Conservation (phyloP, 164 flowering plant genomes). For the Macadamia tetraphylla region DNA sequence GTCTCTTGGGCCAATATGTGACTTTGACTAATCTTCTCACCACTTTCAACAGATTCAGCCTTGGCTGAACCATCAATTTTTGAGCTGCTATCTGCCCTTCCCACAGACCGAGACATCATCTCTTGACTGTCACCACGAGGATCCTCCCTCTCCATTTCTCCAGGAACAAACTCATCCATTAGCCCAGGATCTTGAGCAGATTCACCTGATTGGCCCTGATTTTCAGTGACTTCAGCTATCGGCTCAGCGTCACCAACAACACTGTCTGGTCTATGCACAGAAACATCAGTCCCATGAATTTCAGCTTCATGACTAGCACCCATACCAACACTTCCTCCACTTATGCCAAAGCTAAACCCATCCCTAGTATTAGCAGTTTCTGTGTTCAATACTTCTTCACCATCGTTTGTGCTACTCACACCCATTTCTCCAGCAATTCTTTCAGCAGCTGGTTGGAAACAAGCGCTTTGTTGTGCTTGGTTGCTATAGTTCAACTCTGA, state of each 20-base stretch:
- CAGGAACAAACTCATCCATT: conserved; percentile 79
- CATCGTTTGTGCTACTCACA: conserved; percentile 81
- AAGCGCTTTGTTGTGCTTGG: conserved; percentile 91
- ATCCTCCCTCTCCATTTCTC: conserved; percentile 69
- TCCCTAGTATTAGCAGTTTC: conserved; percentile 72
- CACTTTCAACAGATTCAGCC: conserved; percentile 93
- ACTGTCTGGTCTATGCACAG: conserved; percentile 72
- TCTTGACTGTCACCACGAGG: conserved; percentile 89
- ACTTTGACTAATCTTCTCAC: conserved; percentile 61
- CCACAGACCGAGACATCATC: conserved; percentile 66
- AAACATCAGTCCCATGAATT: conserved; percentile 81
- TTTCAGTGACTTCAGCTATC: conserved; percentile 71
- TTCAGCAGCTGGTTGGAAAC: conserved; percentile 60
- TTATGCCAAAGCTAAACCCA: conserved; percentile 82
- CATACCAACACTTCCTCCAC: conserved; percentile 99
- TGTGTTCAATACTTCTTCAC: conserved; percentile 78
- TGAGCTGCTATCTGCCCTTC: conserved; percentile 92
- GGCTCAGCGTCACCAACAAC: conserved; percentile 88
- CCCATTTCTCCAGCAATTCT: conserved; percentile 66
- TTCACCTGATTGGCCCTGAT: conserved; percentile 93
- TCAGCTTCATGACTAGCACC: conserved; percentile 99
- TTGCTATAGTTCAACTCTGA: conserved; percentile 80
- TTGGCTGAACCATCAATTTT: conserved; percentile 77
- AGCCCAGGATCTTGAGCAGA: conserved; percentile 76
- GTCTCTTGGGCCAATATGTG: conserved; percentile 32